These are phyloP conservation scores for Oenanthe sinensis DNA, from an alignment of 129 eudicot species.

Conservation along the genomic window DNA sequence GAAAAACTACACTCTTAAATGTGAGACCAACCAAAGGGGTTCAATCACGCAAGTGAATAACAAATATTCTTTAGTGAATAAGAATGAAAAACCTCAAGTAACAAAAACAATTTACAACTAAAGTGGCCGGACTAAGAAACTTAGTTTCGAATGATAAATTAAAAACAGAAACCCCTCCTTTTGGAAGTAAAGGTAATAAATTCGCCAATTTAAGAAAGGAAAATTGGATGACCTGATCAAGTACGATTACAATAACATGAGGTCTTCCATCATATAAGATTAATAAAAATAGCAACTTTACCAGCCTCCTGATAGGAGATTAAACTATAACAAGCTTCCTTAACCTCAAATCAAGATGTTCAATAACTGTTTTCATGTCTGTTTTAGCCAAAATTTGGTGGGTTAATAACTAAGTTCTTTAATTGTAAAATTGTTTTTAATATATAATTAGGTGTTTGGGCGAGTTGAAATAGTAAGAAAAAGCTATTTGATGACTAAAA, in stretches of 20 bases:
- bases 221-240: neutral
- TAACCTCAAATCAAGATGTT: neutral
- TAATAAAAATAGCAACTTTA: neutral
- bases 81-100: neutral
- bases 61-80: neutral
- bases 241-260: neutral
- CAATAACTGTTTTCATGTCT: neutral
- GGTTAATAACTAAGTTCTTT: too few species aligned
- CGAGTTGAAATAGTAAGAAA: too few species aligned
- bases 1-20: constrained; percentile 76
- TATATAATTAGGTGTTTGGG: too few species aligned
- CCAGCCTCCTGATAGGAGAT: neutral
- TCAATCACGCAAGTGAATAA: constrained; percentile 73
- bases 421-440: too few species aligned
- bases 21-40: constrained; percentile 50
- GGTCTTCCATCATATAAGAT: neutral
- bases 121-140: neutral
- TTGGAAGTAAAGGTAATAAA: neutral
- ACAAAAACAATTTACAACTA: neutral
- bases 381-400: too few species aligned
- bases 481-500: too few species aligned
- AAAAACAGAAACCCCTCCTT: neutral
- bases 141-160: neutral
- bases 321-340: neutral
- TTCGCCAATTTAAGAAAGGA: neutral